phyloP scores from a whole-genome alignment of 1,284 basidiomycete genomes.

The Xerocomus minutiporus region DNA sequence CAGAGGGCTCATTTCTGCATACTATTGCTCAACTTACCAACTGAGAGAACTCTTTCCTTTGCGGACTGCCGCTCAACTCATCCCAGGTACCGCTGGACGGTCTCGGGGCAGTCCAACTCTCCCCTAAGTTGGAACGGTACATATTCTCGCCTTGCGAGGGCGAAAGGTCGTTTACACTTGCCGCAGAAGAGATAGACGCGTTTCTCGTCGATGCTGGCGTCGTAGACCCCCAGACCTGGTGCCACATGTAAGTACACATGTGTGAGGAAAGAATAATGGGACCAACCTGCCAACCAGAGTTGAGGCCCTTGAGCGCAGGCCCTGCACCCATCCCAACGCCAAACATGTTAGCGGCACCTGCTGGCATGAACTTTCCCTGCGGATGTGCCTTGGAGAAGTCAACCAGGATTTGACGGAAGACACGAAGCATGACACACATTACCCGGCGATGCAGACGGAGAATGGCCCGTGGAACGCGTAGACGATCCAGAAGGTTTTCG shows the following conservation, averaged over 20 bases:
- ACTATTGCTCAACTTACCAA: slow-evolving; percentile 35
- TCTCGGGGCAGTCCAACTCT: slow-evolving; percentile 52
- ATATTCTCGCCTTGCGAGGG: slow-evolving; percentile 44
- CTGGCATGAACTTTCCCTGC: slow-evolving; percentile 45
- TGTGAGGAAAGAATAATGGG: slow-evolving; percentile 2
- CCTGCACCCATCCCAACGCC: slow-evolving; percentile 48
- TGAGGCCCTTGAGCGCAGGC: slow-evolving; percentile 48
- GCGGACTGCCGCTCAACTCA: slow-evolving; percentile 45
- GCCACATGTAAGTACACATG: slow-evolving; percentile 10
- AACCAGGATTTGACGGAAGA: slow-evolving; percentile 7
- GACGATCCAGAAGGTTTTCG: slow-evolving; percentile 67
- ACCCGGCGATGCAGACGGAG: slow-evolving; percentile 53
- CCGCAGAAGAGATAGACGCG: slow-evolving; percentile 56
- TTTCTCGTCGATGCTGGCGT: slow-evolving; percentile 52
- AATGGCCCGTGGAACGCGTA: slow-evolving; percentile 56
- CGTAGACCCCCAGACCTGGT: slow-evolving; percentile 57
- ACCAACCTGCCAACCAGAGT: slow-evolving; percentile 69
- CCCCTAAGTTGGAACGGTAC: slow-evolving; percentile 46
- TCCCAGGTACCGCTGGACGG: slow-evolving; percentile 60
- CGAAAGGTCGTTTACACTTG: slow-evolving; percentile 49
- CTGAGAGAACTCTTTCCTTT: slow-evolving; percentile 47
- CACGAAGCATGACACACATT: slow-evolving; percentile 38
- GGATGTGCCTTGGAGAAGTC: slow-evolving; percentile 32
- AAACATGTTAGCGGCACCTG: slow-evolving; percentile 46
- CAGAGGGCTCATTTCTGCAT: slow-evolving; percentile 6